These are phyloP conservation scores for Barnettozyma siamensis DNA, from an alignment of 805 yeast genomes.

Conservation along the genomic window DNA sequence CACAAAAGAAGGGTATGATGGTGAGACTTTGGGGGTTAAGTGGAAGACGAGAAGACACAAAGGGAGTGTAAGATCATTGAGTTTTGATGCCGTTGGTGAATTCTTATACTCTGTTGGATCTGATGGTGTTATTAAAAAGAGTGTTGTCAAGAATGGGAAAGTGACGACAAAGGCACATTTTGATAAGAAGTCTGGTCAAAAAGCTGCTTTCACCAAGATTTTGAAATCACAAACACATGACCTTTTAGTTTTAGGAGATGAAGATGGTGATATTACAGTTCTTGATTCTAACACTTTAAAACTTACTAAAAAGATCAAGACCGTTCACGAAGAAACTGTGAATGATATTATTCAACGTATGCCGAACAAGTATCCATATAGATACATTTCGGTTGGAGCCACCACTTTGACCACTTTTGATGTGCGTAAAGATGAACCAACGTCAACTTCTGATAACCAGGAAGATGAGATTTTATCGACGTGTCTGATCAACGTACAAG, in stretches of 20 bases:
- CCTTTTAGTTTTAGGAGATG: constrained; percentile 54
- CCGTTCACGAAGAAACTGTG: constrained; percentile 72
- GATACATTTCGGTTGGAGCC: constrained; percentile 74
- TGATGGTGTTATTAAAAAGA: constrained; percentile 74
- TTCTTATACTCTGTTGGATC: constrained; percentile 67
- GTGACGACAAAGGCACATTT: constrained; percentile 51
- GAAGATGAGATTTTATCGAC: constrained; percentile 87
- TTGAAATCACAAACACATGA: constrained; percentile 31
- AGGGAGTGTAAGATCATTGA: constrained; percentile 73
- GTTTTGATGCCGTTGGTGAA: constrained; percentile 49
- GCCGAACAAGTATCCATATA: constrained; percentile 67
- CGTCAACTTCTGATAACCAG: constrained; percentile 76
- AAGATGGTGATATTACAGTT: constrained; percentile 60
- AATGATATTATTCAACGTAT: constrained; percentile 63
- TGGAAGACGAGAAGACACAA: constrained; percentile 94
- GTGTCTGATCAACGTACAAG: constrained; percentile 57
- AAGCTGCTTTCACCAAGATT: constrained; percentile 27
- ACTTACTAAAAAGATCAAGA: constrained; percentile 41
- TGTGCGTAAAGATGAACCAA: constrained; percentile 45
- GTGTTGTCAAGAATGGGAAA: constrained; percentile 65
- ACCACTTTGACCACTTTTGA: constrained; percentile 78
- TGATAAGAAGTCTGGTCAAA: constrained; percentile 6
- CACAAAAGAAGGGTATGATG: constrained; percentile 16
- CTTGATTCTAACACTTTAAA: constrained; percentile 50
- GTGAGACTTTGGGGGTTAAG: constrained; percentile 19